Evolutionary conservation across 805 yeast genomes (phyloP).

Genomic region (Candida saitoana): DNA sequence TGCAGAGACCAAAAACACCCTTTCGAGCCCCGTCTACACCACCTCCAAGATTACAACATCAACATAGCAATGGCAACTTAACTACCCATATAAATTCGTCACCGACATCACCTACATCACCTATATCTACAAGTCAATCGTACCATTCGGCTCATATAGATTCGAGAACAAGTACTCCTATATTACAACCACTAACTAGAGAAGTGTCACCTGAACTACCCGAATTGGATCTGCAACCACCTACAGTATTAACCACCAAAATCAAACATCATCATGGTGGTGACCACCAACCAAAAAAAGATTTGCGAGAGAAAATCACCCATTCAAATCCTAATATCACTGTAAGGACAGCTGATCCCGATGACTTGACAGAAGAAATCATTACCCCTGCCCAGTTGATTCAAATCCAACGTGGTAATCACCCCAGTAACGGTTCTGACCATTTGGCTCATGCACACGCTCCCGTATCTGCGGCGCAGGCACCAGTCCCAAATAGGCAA

Average conservation of each 20-base stretch:
- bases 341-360: conserved; percentile 12
- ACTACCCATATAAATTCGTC: neutral
- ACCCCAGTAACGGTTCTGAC: conserved; percentile 9
- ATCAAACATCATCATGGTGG: neutral
- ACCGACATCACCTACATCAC: conserved; percentile 5
- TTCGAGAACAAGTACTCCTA: conserved; percentile 2
- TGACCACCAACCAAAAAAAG: neutral
- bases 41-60: neutral
- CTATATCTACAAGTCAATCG: neutral
- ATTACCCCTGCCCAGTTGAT: conserved; percentile 39
- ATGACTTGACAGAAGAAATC: conserved; percentile 27
- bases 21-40: neutral
- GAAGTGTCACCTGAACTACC: neutral
- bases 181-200: neutral
- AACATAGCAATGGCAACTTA: neutral
- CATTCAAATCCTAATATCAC: neutral
- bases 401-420: conserved; percentile 13
- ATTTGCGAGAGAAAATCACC: neutral
- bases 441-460: neutral
- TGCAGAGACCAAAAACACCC: neutral
- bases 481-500: conserved; percentile 1
- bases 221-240: neutral
- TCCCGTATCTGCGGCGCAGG: neutral
- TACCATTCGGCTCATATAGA: neutral
- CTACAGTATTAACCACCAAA: neutral